Base-by-base conservation (phyloP, 495 filamentous ascomycete species). In the Stereocaulon alpinum region DNA sequence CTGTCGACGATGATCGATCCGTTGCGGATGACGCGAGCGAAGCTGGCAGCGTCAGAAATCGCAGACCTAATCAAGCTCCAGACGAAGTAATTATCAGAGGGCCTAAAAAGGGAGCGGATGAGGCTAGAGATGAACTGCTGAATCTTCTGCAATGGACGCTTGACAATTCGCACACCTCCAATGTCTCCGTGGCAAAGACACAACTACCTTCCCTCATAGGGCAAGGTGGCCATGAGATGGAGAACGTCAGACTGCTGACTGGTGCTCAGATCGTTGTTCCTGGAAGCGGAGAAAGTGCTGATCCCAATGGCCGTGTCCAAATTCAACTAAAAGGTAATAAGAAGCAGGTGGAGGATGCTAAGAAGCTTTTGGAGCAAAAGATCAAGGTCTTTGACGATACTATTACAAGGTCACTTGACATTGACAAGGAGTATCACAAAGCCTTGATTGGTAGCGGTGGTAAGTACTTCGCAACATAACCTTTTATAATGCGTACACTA, bases 51-150 rank as follows among this genome's bases (percentile, higher is more conserved):
- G 65, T 73, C 48, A 85, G 83, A 63, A 72, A 76, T 49, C 79
- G 77, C 54, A 85, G 86, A 41, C 43, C 73, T 49, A 83, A 87
- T 65, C 92, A 96, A 71, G 86, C 80, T 44, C 73, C 86, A 20
- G 89, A 99, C 71, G 94, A 96, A 72, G 91, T 97, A 20, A 80
- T 91, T 42, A 80, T 99, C 61, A 87, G 88, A 64, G 93, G 93
- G 20, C 89, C 91, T 15, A 92, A 85, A 75, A 86, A 86, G 73
- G 94, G 91, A 49, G 92, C 91, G 6, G 90, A 96, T 68, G 83
- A 86, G 59, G 91, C 92, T 55, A 82, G 91, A 45, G 88, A 91
- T 56, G 94, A 99, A 74, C 82, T 99, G 20, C 79, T 89, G 29
- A 89, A 83, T 45, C 73, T 97, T 53, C 72, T 91, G 59, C 87